Percentiles rank a stretch among this genome's conserved stretches.
These are phyloP conservation scores for Theobroma grandiflorum DNA, from an alignment of 441 rosid genomes.

Conservation along the genomic window DNA sequence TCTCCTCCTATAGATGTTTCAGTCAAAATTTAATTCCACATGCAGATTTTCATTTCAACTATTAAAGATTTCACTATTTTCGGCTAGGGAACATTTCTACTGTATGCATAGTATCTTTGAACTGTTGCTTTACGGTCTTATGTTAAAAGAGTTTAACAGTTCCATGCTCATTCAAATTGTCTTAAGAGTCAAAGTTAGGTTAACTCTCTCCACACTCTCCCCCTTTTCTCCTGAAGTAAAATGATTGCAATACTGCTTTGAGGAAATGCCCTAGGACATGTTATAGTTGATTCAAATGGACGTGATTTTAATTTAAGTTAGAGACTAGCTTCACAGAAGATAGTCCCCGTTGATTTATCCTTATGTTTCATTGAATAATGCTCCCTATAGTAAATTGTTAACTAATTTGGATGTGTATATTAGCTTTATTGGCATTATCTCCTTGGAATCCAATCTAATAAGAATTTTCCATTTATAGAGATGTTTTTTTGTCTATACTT, in stretches of 20 bases:
- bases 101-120: background rate
- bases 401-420: background rate
- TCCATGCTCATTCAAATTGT: constrained; percentile 2
- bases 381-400: background rate
- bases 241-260: constrained; percentile 7
- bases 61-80: constrained; percentile 8
- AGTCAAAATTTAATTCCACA: background rate
- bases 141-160: constrained; percentile 3
- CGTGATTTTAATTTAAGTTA: background rate
- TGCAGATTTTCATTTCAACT: background rate
- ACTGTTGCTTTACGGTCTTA: background rate
- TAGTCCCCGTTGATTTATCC: background rate
- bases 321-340: background rate
- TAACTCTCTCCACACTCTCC: background rate
- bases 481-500: background rate
- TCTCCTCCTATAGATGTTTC: constrained; percentile 1
- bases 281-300: background rate
- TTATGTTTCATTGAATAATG: background rate
- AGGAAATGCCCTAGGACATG: constrained; percentile 13
- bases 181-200: background rate
- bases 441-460: background rate
- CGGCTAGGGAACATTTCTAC: background rate
- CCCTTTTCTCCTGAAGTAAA: background rate
- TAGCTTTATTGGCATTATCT: background rate
- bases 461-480: background rate